Conservation (phyloP, 2,329 filamentous ascomycete genomes). For the Hypocrella siamensis region DNA sequence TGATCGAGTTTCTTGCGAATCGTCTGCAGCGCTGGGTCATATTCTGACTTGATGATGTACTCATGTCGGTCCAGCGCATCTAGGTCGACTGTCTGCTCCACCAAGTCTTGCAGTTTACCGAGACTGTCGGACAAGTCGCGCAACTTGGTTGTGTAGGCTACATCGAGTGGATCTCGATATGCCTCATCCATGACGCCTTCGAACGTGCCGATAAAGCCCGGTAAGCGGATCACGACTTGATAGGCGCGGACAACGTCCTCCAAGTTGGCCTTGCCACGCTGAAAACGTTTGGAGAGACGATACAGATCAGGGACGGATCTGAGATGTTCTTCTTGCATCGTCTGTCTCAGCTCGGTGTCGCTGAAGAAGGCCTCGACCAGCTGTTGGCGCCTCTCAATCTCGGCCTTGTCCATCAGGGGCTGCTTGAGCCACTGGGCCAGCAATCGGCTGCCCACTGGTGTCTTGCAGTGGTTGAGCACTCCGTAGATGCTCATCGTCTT, state of each 20-base stretch:
- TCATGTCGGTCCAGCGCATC: constrained; percentile 93
- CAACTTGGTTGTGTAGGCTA: constrained; percentile 74
- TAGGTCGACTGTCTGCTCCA: constrained; percentile 93
- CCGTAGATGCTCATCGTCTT: constrained; percentile 97
- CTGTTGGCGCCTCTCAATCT: constrained; percentile 84
- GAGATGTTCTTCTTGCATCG: constrained; percentile 91
- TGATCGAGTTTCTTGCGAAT: constrained; percentile 86
- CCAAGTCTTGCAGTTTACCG: constrained; percentile 86
- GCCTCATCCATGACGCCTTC: constrained; percentile 92
- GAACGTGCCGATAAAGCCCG: constrained; percentile 75
- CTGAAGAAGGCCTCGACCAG: constrained; percentile 88
- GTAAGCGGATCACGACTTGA: constrained; percentile 82
- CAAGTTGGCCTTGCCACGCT: constrained; percentile 75
- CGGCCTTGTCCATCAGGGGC: constrained; percentile 76
- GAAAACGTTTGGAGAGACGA: constrained; percentile 84
- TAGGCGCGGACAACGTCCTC: constrained; percentile 95
- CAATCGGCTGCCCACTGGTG: constrained; percentile 76
- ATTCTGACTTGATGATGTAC: constrained; percentile 97
- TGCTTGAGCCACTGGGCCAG: constrained; percentile 96
- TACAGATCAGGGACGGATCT: constrained; percentile 89
- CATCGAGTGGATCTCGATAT: constrained; percentile 75
- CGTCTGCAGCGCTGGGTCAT: constrained; percentile 75
- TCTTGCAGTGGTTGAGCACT: constrained; percentile 93
- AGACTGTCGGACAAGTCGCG: constrained; percentile 62
- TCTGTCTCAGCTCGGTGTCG: constrained; percentile 86